Conservation (phyloP, 2,329 filamentous ascomycete species). For the Tolypocladium capitatum region DNA sequence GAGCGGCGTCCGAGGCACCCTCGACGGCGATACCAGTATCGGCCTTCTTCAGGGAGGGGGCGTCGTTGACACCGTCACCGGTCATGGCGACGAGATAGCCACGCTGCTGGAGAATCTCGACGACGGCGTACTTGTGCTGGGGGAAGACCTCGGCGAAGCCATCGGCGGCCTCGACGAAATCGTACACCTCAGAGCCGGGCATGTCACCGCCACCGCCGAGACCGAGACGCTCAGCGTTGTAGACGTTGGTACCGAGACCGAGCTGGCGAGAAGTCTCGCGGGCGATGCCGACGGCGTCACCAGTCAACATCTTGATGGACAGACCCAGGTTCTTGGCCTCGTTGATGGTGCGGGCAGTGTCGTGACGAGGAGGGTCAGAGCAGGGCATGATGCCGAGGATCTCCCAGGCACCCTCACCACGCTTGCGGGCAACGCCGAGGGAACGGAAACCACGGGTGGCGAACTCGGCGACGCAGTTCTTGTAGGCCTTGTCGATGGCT, state of each 20-base stretch:
- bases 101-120: constrained; percentile 86
- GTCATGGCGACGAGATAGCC: constrained; percentile 93
- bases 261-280: constrained; percentile 85
- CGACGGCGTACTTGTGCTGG: constrained; percentile 90
- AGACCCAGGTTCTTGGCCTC: constrained; percentile 80
- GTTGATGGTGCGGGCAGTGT: constrained; percentile 80
- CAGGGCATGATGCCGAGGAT: constrained; percentile 93
- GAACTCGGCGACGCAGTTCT: constrained; percentile 86
- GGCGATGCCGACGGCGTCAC: constrained; percentile 86
- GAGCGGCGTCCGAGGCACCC: constrained; percentile 80
- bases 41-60: constrained; percentile 86
- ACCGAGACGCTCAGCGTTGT: constrained; percentile 86
- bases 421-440: constrained; percentile 84
- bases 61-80: constrained; percentile 91
- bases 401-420: constrained; percentile 69
- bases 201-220: constrained; percentile 83
- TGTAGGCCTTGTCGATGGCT: constrained; percentile 69
- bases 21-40: constrained; percentile 93
- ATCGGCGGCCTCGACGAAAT: constrained; percentile 90
- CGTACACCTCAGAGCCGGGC: constrained; percentile 86
- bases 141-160: constrained; percentile 92
- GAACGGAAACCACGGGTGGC: constrained; percentile 89
- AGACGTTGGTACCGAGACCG: constrained; percentile 83
- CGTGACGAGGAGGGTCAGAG: constrained; percentile 80
- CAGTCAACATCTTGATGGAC: constrained; percentile 92